phyloP scores from a whole-genome alignment of 176 grass and related monocot genomes.

The Avena insularis region DNA sequence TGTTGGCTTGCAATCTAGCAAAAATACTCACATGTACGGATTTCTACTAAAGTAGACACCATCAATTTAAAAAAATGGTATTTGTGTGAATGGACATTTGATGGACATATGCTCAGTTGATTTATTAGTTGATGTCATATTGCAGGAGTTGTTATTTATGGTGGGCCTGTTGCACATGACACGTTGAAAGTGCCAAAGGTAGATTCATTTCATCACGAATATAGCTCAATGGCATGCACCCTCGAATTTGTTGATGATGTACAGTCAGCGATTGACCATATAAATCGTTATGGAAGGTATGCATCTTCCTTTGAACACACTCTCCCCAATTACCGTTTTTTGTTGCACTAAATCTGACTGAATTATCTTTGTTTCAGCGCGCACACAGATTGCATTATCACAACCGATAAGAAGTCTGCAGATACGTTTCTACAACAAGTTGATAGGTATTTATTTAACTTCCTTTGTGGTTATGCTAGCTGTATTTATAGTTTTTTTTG shows the following conservation, averaged over 20 bases:
- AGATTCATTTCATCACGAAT: conserved; percentile 85
- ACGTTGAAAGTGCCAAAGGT: conserved; percentile 74
- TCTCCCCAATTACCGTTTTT: not conserved
- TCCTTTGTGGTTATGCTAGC: not conserved
- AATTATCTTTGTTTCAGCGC: conserved; percentile 60
- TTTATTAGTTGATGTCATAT: conserved; percentile 29
- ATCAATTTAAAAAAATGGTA: not conserved
- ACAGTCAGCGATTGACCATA: conserved; percentile 84
- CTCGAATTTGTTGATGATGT: conserved; percentile 93
- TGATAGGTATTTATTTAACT: conserved; percentile 74
- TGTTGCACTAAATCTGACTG: not conserved
- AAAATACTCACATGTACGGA: not conserved
- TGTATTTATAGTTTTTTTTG: not conserved
- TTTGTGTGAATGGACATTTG: conserved; percentile 2
- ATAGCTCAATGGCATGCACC: conserved; percentile 90
- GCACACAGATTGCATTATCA: conserved; percentile 92
- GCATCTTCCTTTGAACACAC: not conserved
- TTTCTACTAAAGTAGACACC: not conserved
- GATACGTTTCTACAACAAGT: conserved; percentile 86
- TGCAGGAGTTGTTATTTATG: conserved; percentile 87
- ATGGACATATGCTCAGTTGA: conserved; percentile 1
- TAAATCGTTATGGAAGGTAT: conserved; percentile 94
- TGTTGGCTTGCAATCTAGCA: not conserved
- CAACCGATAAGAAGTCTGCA: conserved; percentile 68
- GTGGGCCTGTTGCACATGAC: conserved; percentile 73